Evolutionary conservation across 2,329 filamentous ascomycete species (phyloP).

Genomic region (Hypoxylon sp.): DNA sequence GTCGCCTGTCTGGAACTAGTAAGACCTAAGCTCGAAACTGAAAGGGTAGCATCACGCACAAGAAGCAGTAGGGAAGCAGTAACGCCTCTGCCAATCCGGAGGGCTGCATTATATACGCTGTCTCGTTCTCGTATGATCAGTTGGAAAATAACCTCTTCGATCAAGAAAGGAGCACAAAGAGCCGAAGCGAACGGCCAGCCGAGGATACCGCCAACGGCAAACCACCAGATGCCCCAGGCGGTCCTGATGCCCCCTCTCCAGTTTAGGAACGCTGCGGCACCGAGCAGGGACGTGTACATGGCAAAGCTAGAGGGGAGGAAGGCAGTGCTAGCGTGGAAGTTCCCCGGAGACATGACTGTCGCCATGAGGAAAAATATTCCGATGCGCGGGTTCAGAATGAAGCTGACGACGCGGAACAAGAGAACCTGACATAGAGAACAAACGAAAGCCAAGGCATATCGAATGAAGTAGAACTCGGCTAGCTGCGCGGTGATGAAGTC

Average conservation of each 20-base stretch:
- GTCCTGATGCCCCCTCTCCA: conserved; percentile 83
- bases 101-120: conserved; percentile 65
- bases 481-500: conserved; percentile 49
- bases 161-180: conserved; percentile 78
- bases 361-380: conserved; percentile 84
- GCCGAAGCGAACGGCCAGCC: conserved; percentile 96
- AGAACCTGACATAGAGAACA: conserved; percentile 86
- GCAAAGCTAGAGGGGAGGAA: conserved; percentile 95
- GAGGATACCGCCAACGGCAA: conserved; percentile 82
- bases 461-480: conserved; percentile 87
- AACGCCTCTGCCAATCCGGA: conserved; percentile 72
- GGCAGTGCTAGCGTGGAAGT: conserved; percentile 88
- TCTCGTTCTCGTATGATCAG: conserved; percentile 58
- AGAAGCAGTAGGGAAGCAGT: conserved; percentile 72
- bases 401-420: conserved; percentile 79
- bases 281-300: conserved; percentile 92
- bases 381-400: conserved; percentile 80
- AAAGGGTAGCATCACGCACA: conserved; percentile 57
- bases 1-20: conserved; percentile 67
- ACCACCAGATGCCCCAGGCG: conserved; percentile 86
- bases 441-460: conserved; percentile 74
- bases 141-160: conserved; percentile 73
- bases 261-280: conserved; percentile 88
- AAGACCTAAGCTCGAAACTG: conserved; percentile 6
- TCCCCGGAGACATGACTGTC: conserved; percentile 81